Conservation (phyloP, 805 yeast genomes). For the Zygotorulaspora danielsina region DNA sequence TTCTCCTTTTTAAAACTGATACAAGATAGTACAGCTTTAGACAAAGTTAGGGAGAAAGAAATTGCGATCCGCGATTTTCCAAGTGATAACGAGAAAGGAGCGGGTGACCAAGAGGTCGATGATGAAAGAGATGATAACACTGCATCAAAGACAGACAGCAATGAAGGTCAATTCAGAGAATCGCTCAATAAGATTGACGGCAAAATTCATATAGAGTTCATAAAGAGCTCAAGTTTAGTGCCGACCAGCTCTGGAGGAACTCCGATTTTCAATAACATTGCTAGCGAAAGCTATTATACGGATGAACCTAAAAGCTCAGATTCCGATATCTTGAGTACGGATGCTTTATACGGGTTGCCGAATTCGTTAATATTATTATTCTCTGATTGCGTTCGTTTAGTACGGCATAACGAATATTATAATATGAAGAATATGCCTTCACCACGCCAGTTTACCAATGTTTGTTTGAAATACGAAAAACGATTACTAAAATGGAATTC, state of each 20-base stretch:
- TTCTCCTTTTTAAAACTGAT: constrained; percentile 69
- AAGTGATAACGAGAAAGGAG: constrained; percentile 15
- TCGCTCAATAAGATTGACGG: constrained; percentile 45
- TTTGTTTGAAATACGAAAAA: constrained; percentile 41
- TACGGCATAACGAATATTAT: constrained; percentile 57
- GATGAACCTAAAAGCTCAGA: constrained; percentile 42
- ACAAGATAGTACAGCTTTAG: constrained; percentile 62
- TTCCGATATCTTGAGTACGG: constrained; percentile 63
- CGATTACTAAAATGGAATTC: constrained; percentile 61
- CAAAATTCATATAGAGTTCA: constrained; percentile 44
- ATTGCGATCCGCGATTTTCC: constrained; percentile 22
- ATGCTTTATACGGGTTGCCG: constrained; percentile 80
- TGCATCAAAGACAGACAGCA: background rate
- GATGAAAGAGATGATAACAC: background rate
- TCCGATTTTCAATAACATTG: constrained; percentile 43
- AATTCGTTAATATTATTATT: constrained; percentile 70
- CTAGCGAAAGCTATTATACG: constrained; percentile 36
- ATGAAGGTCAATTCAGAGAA: constrained; percentile 23
- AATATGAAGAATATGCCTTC: constrained; percentile 19
- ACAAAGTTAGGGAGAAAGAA: constrained; percentile 26
- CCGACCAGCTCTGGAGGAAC: constrained; percentile 8
- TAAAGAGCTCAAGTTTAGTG: constrained; percentile 4
- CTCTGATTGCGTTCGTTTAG: constrained; percentile 63
- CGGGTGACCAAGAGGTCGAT: constrained; percentile 3
- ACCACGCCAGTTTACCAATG: constrained; percentile 24